Percentiles rank a stretch among this genome's conserved stretches.
These are phyloP conservation scores for Xylaria sp. DNA, from an alignment of 495 filamentous ascomycete species.

Conservation along the genomic window DNA sequence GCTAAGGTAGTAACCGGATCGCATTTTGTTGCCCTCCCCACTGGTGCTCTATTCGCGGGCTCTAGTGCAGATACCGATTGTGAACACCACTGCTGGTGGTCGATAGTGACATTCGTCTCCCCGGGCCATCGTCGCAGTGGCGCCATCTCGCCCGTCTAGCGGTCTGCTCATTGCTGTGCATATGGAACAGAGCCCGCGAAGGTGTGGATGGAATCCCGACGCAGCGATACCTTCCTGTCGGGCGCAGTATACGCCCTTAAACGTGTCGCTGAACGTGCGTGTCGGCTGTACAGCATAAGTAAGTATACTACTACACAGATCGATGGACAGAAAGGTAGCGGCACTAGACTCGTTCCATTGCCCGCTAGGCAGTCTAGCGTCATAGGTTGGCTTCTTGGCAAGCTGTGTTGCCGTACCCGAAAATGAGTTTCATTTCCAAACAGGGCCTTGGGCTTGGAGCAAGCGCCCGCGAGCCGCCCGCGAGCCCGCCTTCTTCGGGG, in stretches of 20 bases:
- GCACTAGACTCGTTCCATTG: not conserved
- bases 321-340: conserved; percentile 5
- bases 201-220: conserved; percentile 29
- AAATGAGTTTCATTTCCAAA: conserved; percentile 22
- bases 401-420: conserved; percentile 13
- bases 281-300: not conserved
- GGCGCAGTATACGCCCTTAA: not conserved
- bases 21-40: conserved; percentile 23
- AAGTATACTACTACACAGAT: too few relatives aligned
- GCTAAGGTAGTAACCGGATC: conserved; percentile 19
- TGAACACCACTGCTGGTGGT: conserved; percentile 12
- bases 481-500: conserved; percentile 24
- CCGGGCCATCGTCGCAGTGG: conserved; percentile 17
- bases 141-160: conserved; percentile 24
- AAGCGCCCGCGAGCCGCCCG: conserved; percentile 13
- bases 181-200: conserved; percentile 24
- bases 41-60: not conserved
- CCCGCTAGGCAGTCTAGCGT: conserved; percentile 1
- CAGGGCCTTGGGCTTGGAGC: conserved; percentile 14
- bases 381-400: not conserved
- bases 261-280: not conserved
- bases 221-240: conserved; percentile 17
- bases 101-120: not conserved
- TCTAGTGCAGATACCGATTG: not conserved
- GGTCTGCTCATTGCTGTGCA: conserved; percentile 24